phyloP scores from a whole-genome alignment of 2,329 filamentous ascomycete species.

The Cytospora piceae region DNA sequence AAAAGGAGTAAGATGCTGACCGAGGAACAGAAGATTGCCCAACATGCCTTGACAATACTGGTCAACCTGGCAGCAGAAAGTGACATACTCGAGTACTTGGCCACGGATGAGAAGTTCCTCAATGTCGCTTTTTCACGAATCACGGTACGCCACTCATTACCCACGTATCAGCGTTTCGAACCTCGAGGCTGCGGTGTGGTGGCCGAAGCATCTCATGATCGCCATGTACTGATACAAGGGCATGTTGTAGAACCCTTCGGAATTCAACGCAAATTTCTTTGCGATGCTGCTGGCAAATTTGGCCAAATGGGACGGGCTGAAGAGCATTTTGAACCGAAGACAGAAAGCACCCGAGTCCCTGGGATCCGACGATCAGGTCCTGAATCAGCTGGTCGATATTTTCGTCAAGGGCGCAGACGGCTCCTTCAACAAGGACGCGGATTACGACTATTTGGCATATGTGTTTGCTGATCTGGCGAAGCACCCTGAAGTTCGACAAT shows the following conservation, averaged over 20 bases:
- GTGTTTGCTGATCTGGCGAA: conserved; percentile 92
- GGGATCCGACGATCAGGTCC: conserved; percentile 70
- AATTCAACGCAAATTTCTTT: conserved; percentile 81
- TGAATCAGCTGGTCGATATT: conserved; percentile 92
- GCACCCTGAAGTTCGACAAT: conserved; percentile 72
- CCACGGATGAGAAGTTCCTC: conserved; percentile 79
- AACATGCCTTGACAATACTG: conserved; percentile 88
- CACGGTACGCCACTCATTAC: conserved; percentile 60
- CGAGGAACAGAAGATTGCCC: conserved; percentile 73
- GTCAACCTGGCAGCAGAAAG: conserved; percentile 81
- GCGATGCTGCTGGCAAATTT: conserved; percentile 95
- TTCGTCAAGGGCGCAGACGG: conserved; percentile 91
- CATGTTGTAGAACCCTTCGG: conserved; percentile 57
- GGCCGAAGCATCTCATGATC: conserved; percentile 6
- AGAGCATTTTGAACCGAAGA: conserved; percentile 68
- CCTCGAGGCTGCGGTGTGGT: conserved; percentile 16
- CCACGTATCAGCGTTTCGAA: too few relatives aligned
- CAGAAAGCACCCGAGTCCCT: conserved; percentile 71
- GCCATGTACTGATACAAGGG: conserved; percentile 28
- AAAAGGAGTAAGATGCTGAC: conserved; percentile 14
- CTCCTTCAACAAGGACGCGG: conserved; percentile 79
- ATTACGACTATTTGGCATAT: conserved; percentile 93
- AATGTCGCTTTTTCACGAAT: conserved; percentile 73
- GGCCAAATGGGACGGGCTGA: conserved; percentile 76
- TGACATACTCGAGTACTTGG: conserved; percentile 73